Conservation (phyloP, 2,329 filamentous ascomycete species). For the Drechmeria coniospora region DNA sequence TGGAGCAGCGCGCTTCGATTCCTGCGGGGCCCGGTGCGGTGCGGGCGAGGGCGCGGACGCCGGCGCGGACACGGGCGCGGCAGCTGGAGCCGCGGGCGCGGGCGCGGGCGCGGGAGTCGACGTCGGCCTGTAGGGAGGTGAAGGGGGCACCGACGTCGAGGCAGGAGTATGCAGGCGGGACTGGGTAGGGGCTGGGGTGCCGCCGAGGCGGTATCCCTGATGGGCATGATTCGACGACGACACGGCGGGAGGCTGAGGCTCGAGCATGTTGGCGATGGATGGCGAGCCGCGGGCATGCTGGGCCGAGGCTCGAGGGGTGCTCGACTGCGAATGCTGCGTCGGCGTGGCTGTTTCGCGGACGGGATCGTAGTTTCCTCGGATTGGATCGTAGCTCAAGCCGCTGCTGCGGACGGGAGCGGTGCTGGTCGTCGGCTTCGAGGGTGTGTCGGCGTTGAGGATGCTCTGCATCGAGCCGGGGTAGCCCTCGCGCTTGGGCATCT, state of each 20-base stretch:
- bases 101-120: no score
- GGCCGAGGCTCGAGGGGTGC: slow-evolving; percentile 32
- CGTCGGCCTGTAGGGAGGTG: slow-evolving; percentile 21
- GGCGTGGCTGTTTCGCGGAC: slow-evolving; percentile 45
- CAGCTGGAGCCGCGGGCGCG: no score
- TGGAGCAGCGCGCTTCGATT: slow-evolving; percentile 23
- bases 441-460: slow-evolving; percentile 36
- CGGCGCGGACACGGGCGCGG: no score
- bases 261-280: slow-evolving; percentile 80
- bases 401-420: slow-evolving; percentile 42
- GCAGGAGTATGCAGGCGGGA: slow-evolving; percentile 19
- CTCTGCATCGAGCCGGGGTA: slow-evolving; percentile 37
- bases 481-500: slow-evolving; percentile 35
- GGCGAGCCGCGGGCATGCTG: slow-evolving; percentile 42
- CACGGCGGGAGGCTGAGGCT: slow-evolving; percentile 26
- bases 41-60: slow-evolving; percentile 19
- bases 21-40: slow-evolving; percentile 14
- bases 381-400: slow-evolving; percentile 79
- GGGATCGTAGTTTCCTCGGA: slow-evolving; percentile 59
- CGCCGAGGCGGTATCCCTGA: slow-evolving; percentile 11
- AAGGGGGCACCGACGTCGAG: slow-evolving; percentile 23
- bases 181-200: slow-evolving; percentile 15
- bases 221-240: slow-evolving; percentile 15
- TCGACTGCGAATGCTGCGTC: slow-evolving; percentile 25
- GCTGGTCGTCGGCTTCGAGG: slow-evolving; percentile 29